Evolutionary conservation across 2,329 filamentous ascomycete species (phyloP), one percentile per base, ranked within the genome.

Genomic region (Penicillium polonicum): DNA sequence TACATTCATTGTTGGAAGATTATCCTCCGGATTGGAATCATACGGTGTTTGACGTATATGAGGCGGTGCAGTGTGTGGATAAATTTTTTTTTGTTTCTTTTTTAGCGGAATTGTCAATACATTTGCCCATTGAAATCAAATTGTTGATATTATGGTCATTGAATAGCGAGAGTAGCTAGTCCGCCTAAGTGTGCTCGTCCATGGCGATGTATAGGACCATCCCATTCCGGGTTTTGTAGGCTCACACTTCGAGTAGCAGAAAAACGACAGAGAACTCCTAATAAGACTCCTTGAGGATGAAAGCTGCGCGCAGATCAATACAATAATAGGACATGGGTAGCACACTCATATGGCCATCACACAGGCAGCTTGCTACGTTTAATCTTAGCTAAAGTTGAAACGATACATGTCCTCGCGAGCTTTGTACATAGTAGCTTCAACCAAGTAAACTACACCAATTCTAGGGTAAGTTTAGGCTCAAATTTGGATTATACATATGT

Each of bases 21-120:
- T 43, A 23, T 45, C 38, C 44, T 42, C 38, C 33, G 38, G n/a
- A 19, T 44, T 58, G 56, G 31, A 44, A 49, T 58, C 56, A 59
- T 58, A 31, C 41, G 41, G 52, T 59, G 55, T 61, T 58, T 27
- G 43, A 59, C 52, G 48, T 54, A 60, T 45, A 61, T 61, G 54
- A 52, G 56, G 49, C 46, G 44, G 52, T 59, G 42, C 48, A 48
- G 57, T 58, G 57, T 65, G 60, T 67, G 58, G 58, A 67, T 65
- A 65, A 19, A 55, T 57, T 50, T 65, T 58, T 48, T 65, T 58
- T 64, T 59, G 41, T 66, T 48, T 51, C 55, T 58, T 63, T 63
- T 58, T 63, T 63, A 66, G 63, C 64, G 63, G 55, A 56, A 63
- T 55, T 67, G 64, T 67, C 63, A 65, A 65, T 66, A 66, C 52